Percentiles rank a stretch among this genome's conserved stretches.
Evolutionary conservation across 768 basidiomycete species (phyloP).

Genomic region (Termitomyces sp.): DNA sequence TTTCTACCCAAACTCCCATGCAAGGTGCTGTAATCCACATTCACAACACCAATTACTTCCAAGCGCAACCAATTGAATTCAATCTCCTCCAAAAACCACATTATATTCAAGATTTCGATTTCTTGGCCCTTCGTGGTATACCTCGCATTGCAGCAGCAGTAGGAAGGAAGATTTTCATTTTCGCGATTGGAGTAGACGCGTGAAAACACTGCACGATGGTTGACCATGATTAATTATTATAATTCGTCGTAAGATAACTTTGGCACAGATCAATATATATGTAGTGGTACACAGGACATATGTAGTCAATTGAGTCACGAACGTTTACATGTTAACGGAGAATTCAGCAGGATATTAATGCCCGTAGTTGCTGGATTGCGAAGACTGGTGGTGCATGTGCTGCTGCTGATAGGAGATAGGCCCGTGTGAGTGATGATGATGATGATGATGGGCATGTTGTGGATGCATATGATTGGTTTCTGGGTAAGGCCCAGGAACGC

Average conservation of each 20-base stretch:
- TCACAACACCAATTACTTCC: slow-evolving; percentile 61
- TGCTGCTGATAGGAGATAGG: slow-evolving; percentile 26
- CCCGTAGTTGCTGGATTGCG: slow-evolving; percentile 25
- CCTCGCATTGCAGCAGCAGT: slow-evolving; percentile 68
- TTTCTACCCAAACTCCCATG: slow-evolving; percentile 55
- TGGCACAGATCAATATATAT: slow-evolving; percentile 1
- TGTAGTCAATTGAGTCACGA: slow-evolving; percentile 1
- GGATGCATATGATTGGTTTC: slow-evolving; percentile 19
- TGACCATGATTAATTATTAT: neutral
- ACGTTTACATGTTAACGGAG: neutral
- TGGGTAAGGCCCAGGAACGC: slow-evolving; percentile 21
- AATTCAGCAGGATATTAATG: slow-evolving; percentile 21
- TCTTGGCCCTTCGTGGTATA: slow-evolving; percentile 56
- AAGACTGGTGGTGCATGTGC: slow-evolving; percentile 23
- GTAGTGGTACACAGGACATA: slow-evolving; percentile 2
- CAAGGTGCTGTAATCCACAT: slow-evolving; percentile 69
- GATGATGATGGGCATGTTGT: slow-evolving; percentile 7
- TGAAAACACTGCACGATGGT: slow-evolving; percentile 13
- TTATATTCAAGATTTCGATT: slow-evolving; percentile 73
- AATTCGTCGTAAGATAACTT: slow-evolving; percentile 1
- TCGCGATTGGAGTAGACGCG: slow-evolving; percentile 62
- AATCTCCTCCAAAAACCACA: slow-evolving; percentile 58
- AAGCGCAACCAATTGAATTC: slow-evolving; percentile 61
- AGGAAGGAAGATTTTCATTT: slow-evolving; percentile 54
- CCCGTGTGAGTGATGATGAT: slow-evolving; percentile 23